phyloP scores from a whole-genome alignment of 306 rosid species.

The Ceratonia siliqua region DNA sequence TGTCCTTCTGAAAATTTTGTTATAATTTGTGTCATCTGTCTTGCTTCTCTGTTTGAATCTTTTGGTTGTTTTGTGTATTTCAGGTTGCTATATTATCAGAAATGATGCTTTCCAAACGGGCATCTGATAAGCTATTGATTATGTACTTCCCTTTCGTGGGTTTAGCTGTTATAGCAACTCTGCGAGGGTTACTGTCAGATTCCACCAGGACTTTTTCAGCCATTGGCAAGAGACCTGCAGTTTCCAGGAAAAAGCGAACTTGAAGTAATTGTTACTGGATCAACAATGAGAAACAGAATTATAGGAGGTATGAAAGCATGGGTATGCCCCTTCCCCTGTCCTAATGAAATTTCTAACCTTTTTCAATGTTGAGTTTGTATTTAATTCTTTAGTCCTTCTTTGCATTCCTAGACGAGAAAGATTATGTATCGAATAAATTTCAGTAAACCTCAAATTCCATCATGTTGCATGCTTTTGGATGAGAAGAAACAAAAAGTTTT shows the following conservation, averaged over 20 bases:
- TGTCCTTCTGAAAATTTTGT: background rate
- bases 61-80: constrained; percentile 16
- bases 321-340: too few relatives aligned
- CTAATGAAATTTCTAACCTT: too few relatives aligned
- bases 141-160: constrained; percentile 50
- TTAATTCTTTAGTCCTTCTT: too few relatives aligned
- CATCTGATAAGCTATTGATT: constrained; percentile 45
- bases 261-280: background rate
- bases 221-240: constrained; percentile 29
- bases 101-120: constrained; percentile 38
- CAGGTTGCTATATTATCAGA: constrained; percentile 51
- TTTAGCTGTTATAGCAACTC: constrained; percentile 42
- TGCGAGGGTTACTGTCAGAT: constrained; percentile 47
- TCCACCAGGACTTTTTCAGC: constrained; percentile 29
- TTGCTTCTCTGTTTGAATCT: background rate
- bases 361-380: too few relatives aligned
- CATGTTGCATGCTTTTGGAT: too few relatives aligned
- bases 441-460: too few relatives aligned
- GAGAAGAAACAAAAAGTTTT: too few relatives aligned
- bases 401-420: too few relatives aligned
- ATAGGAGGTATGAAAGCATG: too few relatives aligned
- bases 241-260: constrained; percentile 45
- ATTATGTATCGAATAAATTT: constrained; percentile 22
- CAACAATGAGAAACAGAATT: too few relatives aligned
- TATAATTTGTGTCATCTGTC: too few relatives aligned